A percentile compares a stretch with the other conserved stretches of the same genome.
Conservation (phyloP, 805 yeast species). For the Teunomyces aglyptinius region DNA sequence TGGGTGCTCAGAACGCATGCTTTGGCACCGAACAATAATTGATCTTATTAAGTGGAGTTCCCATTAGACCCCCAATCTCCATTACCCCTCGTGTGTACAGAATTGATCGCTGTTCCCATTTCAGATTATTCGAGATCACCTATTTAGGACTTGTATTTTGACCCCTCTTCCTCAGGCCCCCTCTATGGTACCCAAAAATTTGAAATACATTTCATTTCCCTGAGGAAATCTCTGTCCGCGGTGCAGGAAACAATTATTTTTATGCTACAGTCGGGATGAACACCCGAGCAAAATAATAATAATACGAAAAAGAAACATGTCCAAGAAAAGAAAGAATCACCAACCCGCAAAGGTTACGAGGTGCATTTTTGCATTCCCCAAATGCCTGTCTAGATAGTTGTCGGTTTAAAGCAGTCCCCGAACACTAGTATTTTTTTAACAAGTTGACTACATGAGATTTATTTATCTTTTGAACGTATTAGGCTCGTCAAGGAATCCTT, state of each 20-base stretch:
- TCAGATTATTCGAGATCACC: no score
- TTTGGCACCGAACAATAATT: neutral
- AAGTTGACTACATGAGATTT: neutral
- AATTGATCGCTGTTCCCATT: no score
- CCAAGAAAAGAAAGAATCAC: neutral
- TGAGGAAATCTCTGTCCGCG: neutral
- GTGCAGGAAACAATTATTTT: neutral
- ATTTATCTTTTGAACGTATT: neutral
- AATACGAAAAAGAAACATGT: neutral
- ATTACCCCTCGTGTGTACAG: no score
- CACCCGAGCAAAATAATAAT: neutral
- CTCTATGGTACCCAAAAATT: neutral
- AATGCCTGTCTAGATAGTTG: no score
- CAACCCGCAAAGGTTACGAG: no score
- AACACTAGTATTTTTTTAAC: no score
- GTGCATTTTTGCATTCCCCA: no score
- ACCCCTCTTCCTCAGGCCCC: neutral
- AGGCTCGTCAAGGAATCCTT: neutral
- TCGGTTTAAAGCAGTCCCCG: no score
- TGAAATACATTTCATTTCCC: neutral
- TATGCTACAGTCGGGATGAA: neutral
- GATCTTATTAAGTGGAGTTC: neutral
- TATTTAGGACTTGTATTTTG: no score
- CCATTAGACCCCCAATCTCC: no score
- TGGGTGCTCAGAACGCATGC: neutral